Evolutionary conservation across 345 rosid species (phyloP).

Genomic region (Stellera chamaejasme): DNA sequence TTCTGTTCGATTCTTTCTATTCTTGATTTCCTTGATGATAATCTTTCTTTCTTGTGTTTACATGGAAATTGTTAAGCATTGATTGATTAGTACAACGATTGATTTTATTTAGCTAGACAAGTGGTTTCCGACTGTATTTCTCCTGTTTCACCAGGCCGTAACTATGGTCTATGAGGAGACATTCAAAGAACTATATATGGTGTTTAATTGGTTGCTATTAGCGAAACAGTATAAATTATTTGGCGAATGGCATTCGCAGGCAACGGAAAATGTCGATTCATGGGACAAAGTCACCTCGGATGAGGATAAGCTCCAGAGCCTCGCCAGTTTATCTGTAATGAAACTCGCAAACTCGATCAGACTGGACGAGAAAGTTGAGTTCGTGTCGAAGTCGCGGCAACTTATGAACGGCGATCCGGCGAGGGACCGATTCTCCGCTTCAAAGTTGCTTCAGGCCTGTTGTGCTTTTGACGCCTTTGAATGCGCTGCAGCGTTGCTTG

Average conservation of each 20-base stretch:
- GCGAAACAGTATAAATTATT: not conserved
- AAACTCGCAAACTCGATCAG: constrained; percentile 26
- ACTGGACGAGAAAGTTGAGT: constrained; percentile 36
- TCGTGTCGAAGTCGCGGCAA: constrained; percentile 20
- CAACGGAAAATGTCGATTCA: constrained; percentile 14
- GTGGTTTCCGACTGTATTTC: not conserved
- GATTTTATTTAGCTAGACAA: not conserved
- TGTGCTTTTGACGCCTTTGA: constrained; percentile 46
- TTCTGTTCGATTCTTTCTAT: not conserved
- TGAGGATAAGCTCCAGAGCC: constrained; percentile 5
- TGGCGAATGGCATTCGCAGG: constrained; percentile 19
- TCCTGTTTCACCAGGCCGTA: too few species aligned
- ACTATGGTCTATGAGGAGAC: too few species aligned
- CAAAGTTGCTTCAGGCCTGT: constrained; percentile 45
- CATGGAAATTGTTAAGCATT: too few species aligned
- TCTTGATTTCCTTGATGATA: not conserved
- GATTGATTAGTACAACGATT: too few species aligned
- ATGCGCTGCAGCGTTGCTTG: constrained; percentile 50
- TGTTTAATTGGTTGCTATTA: not conserved
- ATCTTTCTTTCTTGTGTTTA: not conserved
- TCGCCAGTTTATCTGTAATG: constrained; percentile 12
- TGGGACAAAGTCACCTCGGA: constrained; percentile 3
- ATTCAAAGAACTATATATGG: too few species aligned
- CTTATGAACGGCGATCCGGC: constrained; percentile 16
- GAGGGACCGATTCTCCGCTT: constrained; percentile 21